Evolutionary conservation across 129 eudicot species (phyloP).

Genomic region (Artemisia annua): DNA sequence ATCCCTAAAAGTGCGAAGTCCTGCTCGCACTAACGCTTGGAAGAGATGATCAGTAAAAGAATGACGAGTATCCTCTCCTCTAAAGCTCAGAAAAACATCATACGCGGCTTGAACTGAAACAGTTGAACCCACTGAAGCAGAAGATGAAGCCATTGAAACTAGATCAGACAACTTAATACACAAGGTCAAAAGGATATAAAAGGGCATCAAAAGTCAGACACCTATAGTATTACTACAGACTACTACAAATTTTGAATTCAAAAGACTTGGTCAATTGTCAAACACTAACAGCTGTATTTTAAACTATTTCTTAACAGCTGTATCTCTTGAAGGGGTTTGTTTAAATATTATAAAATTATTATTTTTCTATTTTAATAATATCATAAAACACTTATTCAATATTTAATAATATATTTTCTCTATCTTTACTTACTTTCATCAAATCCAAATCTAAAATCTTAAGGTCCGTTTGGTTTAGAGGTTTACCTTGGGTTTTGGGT

Average conservation of each 20-base stretch:
- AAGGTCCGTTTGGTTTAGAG: too few species aligned
- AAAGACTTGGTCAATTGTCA: not conserved
- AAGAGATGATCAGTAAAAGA: constrained; percentile 8
- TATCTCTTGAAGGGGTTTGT: not conserved
- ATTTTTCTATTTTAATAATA: too few species aligned
- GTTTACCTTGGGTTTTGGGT: too few species aligned
- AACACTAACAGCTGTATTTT: not conserved
- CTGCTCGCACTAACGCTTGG: not conserved
- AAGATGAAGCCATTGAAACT: constrained; percentile 1
- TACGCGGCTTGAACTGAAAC: not conserved
- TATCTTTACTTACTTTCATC: too few species aligned
- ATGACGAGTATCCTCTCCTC: constrained; percentile 4
- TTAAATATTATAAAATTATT: too few species aligned
- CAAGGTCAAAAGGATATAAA: not conserved
- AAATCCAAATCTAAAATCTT: too few species aligned
- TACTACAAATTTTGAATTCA: too few species aligned
- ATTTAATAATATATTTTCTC: too few species aligned
- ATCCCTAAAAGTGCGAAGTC: not conserved
- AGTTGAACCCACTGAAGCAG: not conserved
- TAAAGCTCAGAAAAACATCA: constrained; percentile 9
- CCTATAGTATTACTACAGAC: too few species aligned
- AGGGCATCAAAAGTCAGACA: not conserved
- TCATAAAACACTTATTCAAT: too few species aligned
- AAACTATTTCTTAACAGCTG: not conserved
- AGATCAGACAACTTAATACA: not conserved